Conservation (phyloP, 768 basidiomycete species). For the Lentinus tigrinus region DNA sequence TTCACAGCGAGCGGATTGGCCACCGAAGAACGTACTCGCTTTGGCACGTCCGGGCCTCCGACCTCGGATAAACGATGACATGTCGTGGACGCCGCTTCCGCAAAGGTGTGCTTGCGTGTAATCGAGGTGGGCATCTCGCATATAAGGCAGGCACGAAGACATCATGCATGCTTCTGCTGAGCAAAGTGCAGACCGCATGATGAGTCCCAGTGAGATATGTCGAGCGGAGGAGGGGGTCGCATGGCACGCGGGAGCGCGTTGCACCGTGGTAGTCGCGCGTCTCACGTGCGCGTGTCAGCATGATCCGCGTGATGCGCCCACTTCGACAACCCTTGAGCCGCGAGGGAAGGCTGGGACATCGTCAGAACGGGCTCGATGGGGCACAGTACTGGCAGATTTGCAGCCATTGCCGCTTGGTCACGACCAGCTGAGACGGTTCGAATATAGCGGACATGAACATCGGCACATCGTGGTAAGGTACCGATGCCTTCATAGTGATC, state of each 20-base stretch:
- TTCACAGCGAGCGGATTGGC: not conserved
- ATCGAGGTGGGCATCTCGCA: not conserved
- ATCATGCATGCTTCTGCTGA: not conserved
- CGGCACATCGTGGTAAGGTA: too few relatives aligned
- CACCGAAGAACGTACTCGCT: not conserved
- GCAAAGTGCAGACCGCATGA: not conserved
- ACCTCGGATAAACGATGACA: conserved; percentile 6
- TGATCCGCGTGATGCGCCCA: conserved; percentile 6
- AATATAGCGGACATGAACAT: too few relatives aligned
- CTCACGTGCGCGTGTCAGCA: conserved; percentile 3
- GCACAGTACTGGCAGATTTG: not conserved
- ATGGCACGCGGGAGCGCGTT: not conserved
- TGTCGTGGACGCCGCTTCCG: not conserved
- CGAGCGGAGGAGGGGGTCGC: conserved; percentile 2
- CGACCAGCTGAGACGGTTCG: too few relatives aligned
- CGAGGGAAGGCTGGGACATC: not conserved
- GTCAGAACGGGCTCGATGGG: not conserved
- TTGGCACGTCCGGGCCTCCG: not conserved
- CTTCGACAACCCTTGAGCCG: not conserved
- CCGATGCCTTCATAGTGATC: too few relatives aligned
- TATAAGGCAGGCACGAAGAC: not conserved
- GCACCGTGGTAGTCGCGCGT: not conserved
- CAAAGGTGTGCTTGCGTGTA: not conserved
- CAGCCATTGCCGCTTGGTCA: too few relatives aligned
- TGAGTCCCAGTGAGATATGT: not conserved